Evolutionary conservation across 1,284 basidiomycete species (phyloP).

Genomic region (Inonotus obliquus): DNA sequence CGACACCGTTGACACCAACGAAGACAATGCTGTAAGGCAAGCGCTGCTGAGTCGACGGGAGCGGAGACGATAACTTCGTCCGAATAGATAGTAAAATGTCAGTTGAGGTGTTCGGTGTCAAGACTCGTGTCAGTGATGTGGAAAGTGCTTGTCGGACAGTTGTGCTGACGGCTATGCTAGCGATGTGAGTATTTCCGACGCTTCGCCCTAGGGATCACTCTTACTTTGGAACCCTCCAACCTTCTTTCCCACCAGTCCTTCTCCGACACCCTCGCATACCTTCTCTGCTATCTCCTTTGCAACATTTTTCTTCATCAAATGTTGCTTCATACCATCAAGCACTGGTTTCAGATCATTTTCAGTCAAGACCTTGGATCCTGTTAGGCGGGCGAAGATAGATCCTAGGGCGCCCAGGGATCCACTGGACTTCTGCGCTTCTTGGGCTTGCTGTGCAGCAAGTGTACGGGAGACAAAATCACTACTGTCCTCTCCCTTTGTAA

Average conservation of each 20-base stretch:
- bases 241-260: constrained; percentile 87
- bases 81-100: constrained; percentile 85
- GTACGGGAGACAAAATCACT: constrained; percentile 54
- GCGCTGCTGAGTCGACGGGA: constrained; percentile 67
- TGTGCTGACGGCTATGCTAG: constrained; percentile 64
- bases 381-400: constrained; percentile 79
- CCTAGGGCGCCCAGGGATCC: constrained; percentile 59
- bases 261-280: constrained; percentile 90
- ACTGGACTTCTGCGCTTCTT: constrained; percentile 29
- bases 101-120: constrained; percentile 95
- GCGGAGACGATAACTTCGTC: constrained; percentile 64
- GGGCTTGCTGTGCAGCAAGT: constrained; percentile 36
- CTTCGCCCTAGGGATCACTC: constrained; percentile 24
- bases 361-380: constrained; percentile 79
- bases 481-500: constrained; percentile 47
- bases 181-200: constrained; percentile 15
- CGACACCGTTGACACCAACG: constrained; percentile 99
- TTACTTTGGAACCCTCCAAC: constrained; percentile 82
- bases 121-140: constrained; percentile 84
- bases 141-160: constrained; percentile 85
- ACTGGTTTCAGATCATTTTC: constrained; percentile 85
- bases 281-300: constrained; percentile 94
- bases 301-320: constrained; percentile 98
- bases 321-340: constrained; percentile 91
- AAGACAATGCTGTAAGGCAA: constrained; percentile 93